Conservation (phyloP, 768 basidiomycete species). For the Leccinum broughii region DNA sequence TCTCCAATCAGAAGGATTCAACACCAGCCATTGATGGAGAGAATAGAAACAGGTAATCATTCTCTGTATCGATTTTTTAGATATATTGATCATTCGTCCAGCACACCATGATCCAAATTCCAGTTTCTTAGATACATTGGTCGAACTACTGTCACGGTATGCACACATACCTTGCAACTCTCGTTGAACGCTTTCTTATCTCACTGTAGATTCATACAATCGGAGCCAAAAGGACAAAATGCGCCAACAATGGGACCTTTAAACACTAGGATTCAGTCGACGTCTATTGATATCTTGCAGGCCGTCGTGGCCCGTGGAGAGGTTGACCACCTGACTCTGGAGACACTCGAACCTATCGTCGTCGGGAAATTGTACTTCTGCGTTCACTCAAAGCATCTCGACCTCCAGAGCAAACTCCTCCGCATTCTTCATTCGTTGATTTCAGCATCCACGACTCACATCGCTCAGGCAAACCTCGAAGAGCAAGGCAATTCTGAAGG, state of each 20-base stretch:
- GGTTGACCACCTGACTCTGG: slow-evolving; percentile 56
- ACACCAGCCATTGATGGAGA: slow-evolving; percentile 58
- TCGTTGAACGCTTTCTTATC: slow-evolving; percentile 2
- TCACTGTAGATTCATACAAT: slow-evolving; percentile 63
- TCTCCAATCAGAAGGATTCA: slow-evolving; percentile 65
- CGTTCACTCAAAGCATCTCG: slow-evolving; percentile 67
- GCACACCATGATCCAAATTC: slow-evolving; percentile 50
- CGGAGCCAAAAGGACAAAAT: slow-evolving; percentile 62
- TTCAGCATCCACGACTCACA: slow-evolving; percentile 53
- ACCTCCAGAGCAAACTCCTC: slow-evolving; percentile 91
- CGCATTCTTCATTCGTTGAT: slow-evolving; percentile 88
- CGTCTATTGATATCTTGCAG: slow-evolving; percentile 80
- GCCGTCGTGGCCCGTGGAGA: slow-evolving; percentile 82
- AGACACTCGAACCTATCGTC: slow-evolving; percentile 67
- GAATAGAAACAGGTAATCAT: slow-evolving; percentile 58
- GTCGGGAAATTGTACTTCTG: slow-evolving; percentile 74
- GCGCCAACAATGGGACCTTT: slow-evolving; percentile 54
- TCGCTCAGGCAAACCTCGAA: slow-evolving; percentile 29
- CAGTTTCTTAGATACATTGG: slow-evolving; percentile 75
- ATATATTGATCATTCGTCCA: slow-evolving; percentile 11
- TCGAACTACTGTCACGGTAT: slow-evolving; percentile 74
- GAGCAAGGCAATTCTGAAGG: slow-evolving; percentile 38
- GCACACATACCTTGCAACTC: slow-evolving; percentile 41
- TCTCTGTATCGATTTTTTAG: background rate
- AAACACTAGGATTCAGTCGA: slow-evolving; percentile 70